Percentiles rank a stretch among this genome's conserved stretches.
Conservation (phyloP, 768 basidiomycete species). For the Pisolithus microcarpus region DNA sequence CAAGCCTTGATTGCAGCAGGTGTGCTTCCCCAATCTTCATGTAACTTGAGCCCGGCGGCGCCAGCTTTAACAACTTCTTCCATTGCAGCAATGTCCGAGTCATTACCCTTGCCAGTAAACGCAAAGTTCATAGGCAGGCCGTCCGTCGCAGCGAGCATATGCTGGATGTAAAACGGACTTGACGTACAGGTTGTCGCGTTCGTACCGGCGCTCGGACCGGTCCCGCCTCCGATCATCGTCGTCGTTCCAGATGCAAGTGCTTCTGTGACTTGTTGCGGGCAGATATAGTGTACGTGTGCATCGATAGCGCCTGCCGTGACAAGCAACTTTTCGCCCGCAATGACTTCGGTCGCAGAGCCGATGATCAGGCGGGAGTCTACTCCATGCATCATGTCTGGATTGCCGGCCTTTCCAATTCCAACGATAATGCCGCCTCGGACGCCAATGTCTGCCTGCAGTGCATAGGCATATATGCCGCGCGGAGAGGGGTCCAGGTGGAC, state of each 20-base stretch:
- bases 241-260: constrained; percentile 80
- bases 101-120: constrained; percentile 96
- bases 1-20: constrained; percentile 74
- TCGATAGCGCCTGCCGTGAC: constrained; percentile 92
- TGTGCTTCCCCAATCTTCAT: constrained; percentile 96
- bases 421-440: constrained; percentile 75
- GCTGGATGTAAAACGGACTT: constrained; percentile 79
- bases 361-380: constrained; percentile 69
- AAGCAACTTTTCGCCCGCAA: constrained; percentile 93
- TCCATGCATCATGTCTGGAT: constrained; percentile 85
- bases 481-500: neutral
- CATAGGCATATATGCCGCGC: neutral
- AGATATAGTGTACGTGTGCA: constrained; percentile 91
- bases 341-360: constrained; percentile 89
- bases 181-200: constrained; percentile 92
- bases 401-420: constrained; percentile 96
- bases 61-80: constrained; percentile 81
- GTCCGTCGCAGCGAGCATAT: constrained; percentile 92
- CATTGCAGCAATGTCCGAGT: constrained; percentile 64
- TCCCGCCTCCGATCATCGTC: constrained; percentile 94
- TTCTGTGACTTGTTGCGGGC: constrained; percentile 86
- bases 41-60: constrained; percentile 85
- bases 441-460: constrained; percentile 85
- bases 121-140: constrained; percentile 85
- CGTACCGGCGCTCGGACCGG: constrained; percentile 85